phyloP scores from a whole-genome alignment of 345 rosid species.

The Rhodomyrtus tomentosa region DNA sequence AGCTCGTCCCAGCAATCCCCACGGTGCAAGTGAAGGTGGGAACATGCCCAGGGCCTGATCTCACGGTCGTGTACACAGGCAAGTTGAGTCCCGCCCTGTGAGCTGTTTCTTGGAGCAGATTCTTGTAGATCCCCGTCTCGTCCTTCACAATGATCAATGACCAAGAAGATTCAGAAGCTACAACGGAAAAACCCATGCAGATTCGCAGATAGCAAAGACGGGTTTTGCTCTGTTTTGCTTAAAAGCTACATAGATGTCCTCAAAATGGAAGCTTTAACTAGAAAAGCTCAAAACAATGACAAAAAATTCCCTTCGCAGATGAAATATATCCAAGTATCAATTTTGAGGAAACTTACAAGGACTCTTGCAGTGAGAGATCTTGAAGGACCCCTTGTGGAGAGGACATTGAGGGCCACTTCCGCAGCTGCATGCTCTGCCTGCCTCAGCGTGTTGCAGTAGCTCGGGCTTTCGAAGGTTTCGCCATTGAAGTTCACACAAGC shows the following conservation, averaged over 20 bases:
- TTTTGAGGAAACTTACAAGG: constrained; percentile 36
- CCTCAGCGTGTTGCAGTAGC: constrained; percentile 89
- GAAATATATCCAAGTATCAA: not conserved
- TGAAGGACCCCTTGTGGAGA: constrained; percentile 85
- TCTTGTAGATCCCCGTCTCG: constrained; percentile 98
- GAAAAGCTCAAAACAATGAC: not conserved
- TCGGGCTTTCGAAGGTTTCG: constrained; percentile 87
- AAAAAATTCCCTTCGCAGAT: not conserved
- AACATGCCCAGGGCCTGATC: constrained; percentile 93
- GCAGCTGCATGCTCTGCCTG: constrained; percentile 99
- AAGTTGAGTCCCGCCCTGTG: constrained; percentile 89
- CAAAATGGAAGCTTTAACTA: not conserved
- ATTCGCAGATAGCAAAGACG: not conserved
- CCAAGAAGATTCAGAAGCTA: not conserved
- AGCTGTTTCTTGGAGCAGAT: constrained; percentile 87
- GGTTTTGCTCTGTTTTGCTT: not conserved
- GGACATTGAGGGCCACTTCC: constrained; percentile 82
- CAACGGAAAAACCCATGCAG: not conserved
- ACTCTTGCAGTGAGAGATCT: constrained; percentile 95
- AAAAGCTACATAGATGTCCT: not conserved
- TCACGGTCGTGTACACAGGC: constrained; percentile 72
- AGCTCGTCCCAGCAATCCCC: constrained; percentile 73
- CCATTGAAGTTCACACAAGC: constrained; percentile 94
- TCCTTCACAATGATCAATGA: constrained; percentile 30
- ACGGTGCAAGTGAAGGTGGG: constrained; percentile 92